Percentiles rank a stretch among this genome's conserved stretches.
phyloP scores from a whole-genome alignment of 2,329 filamentous ascomycete species.

The Daldinia eschscholtzii region DNA sequence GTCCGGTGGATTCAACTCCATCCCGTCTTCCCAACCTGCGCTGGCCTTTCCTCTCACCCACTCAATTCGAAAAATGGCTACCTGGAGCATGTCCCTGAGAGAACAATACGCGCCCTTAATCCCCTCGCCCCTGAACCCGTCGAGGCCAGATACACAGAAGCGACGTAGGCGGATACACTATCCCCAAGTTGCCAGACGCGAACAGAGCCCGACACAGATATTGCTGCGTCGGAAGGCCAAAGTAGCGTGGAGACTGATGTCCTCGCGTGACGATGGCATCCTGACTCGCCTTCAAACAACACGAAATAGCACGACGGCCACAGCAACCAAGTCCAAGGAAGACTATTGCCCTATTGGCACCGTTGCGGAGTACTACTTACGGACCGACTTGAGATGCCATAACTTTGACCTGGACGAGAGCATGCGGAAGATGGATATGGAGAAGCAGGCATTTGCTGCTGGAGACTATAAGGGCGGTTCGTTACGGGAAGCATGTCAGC shows the following conservation, averaged over 20 bases:
- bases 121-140: constrained; percentile 46
- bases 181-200: constrained; percentile 31
- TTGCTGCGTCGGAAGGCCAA: constrained; percentile 60
- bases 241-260: constrained; percentile 56
- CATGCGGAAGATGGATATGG: constrained; percentile 30
- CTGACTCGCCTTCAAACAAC: background rate
- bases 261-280: constrained; percentile 42
- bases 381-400: constrained; percentile 7
- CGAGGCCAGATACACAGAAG: constrained; percentile 27
- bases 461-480: constrained; percentile 14
- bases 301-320: background rate
- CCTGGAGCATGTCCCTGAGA: constrained; percentile 23
- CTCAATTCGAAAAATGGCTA: constrained; percentile 20
- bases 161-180: constrained; percentile 25
- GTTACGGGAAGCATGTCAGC: constrained; percentile 15
- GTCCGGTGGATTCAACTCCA: constrained; percentile 11
- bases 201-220: constrained; percentile 57
- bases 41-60: constrained; percentile 6
- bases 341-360: background rate
- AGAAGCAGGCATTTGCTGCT: constrained; percentile 42
- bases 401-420: constrained; percentile 15
- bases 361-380: background rate
- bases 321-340: background rate
- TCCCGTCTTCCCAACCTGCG: background rate
- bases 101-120: constrained; percentile 38